These are phyloP conservation scores for Amanita brunnescens DNA, from an alignment of 768 basidiomycete species.

Conservation along the genomic window DNA sequence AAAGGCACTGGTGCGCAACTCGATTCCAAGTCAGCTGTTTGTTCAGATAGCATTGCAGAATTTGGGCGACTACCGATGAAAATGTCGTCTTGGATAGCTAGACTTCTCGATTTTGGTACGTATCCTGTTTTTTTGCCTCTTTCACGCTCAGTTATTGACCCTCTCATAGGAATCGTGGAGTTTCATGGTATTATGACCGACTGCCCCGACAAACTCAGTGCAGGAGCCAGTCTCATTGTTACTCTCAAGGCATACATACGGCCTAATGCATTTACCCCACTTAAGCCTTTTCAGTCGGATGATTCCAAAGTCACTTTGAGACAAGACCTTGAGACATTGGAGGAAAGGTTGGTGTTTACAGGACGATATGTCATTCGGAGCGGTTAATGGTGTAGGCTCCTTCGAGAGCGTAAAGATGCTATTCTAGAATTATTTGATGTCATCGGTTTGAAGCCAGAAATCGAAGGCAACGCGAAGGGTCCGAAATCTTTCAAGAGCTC, in stretches of 20 bases:
- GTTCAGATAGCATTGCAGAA: constrained; percentile 32
- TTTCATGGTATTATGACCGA: constrained; percentile 70
- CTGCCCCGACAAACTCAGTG: constrained; percentile 60
- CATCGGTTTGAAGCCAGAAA: constrained; percentile 59
- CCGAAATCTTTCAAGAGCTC: constrained; percentile 27
- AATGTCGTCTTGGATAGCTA: constrained; percentile 64
- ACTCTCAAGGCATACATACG: constrained; percentile 67
- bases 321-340: constrained; percentile 72
- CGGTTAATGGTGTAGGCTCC: constrained; percentile 23
- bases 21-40: neutral
- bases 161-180: constrained; percentile 46
- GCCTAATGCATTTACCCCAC: constrained; percentile 55
- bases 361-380: neutral
- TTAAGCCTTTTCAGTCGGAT: constrained; percentile 26
- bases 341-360: constrained; percentile 46
- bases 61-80: constrained; percentile 72
- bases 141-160: neutral
- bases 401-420: constrained; percentile 74
- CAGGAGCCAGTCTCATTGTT: constrained; percentile 72
- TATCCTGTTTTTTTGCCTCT: neutral
- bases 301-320: constrained; percentile 40
- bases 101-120: constrained; percentile 62
- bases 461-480: constrained; percentile 29
- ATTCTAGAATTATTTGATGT: constrained; percentile 66
- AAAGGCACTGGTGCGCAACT: constrained; percentile 48